Evolutionary conservation across 108 stramenopile genomes (phyloP).

Genomic region (Tribonema minus): DNA sequence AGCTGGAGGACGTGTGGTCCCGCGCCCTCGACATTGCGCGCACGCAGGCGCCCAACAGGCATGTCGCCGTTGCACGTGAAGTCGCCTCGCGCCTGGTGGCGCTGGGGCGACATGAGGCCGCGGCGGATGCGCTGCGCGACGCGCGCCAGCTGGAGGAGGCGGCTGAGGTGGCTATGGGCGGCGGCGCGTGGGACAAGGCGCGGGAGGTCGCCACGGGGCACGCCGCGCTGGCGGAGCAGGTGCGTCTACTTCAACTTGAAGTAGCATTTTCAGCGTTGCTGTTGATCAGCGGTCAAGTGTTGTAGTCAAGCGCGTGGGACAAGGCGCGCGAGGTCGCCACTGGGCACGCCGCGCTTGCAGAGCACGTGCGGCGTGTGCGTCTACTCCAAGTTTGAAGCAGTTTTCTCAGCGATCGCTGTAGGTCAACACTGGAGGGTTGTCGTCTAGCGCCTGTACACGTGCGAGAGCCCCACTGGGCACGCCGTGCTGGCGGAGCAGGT

Average conservation of each 20-base stretch:
- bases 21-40: slow-evolving; percentile 53
- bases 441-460: slow-evolving; percentile 53
- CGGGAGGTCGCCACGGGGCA: slow-evolving; percentile 45
- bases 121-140: slow-evolving; percentile 58
- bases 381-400: too few species aligned
- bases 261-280: too few species aligned
- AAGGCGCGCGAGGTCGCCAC: too few species aligned
- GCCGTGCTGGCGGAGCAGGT: slow-evolving; percentile 40
- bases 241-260: too few species aligned
- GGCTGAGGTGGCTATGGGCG: slow-evolving; percentile 39
- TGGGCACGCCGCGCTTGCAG: too few species aligned
- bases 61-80: slow-evolving; percentile 48
- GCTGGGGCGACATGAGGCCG: slow-evolving; percentile 46
- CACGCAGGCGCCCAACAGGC: slow-evolving; percentile 26
- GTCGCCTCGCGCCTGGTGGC: slow-evolving; percentile 50
- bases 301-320: too few species aligned
- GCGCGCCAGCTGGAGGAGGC: slow-evolving; percentile 55
- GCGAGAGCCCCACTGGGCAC: slow-evolving; percentile 42
- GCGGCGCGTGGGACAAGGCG: slow-evolving; percentile 57
- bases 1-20: slow-evolving; percentile 57
- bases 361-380: too few species aligned
- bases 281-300: too few species aligned
- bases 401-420: too few species aligned
- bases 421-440: too few species aligned
- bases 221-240: slow-evolving; percentile 38